phyloP scores from a whole-genome alignment of 176 grass and related monocot genomes.

The Metroxylon sagu region DNA sequence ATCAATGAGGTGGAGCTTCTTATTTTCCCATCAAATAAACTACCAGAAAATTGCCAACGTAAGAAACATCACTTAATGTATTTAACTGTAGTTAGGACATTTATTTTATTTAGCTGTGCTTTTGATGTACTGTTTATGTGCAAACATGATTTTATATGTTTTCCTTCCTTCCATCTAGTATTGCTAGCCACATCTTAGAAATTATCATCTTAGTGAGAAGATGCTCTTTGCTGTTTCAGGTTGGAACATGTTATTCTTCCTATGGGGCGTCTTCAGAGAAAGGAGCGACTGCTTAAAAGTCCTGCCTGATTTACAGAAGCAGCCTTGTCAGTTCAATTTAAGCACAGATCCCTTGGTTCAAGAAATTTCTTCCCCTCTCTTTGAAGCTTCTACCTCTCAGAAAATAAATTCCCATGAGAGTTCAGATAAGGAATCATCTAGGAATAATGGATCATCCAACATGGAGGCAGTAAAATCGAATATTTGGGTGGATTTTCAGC shows the following conservation, averaged over 20 bases:
- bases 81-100: too few species aligned
- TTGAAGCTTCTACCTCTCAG: constrained; percentile 11
- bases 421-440: constrained; percentile 40
- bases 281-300: constrained; percentile 19
- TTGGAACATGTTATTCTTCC: constrained; percentile 93
- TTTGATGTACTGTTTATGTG: not conserved
- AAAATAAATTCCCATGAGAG: constrained; percentile 28
- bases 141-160: too few species aligned
- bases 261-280: constrained; percentile 85
- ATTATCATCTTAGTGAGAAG: constrained; percentile 7
- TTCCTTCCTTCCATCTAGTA: not conserved
- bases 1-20: constrained; percentile 68
- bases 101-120: not conserved
- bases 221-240: constrained; percentile 43
- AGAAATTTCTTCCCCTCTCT: constrained; percentile 20
- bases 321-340: constrained; percentile 19
- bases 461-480: constrained; percentile 23
- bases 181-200: not conserved
- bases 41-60: constrained; percentile 80
- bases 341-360: constrained; percentile 9
- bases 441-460: constrained; percentile 20
- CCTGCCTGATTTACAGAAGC: constrained; percentile 23
- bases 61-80: constrained; percentile 20
- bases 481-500: constrained; percentile 20
- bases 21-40: constrained; percentile 77